A percentile compares a stretch with the other conserved stretches of the same genome.
phyloP scores from a whole-genome alignment of 2,329 filamentous ascomycete species.

The Ascochyta lentis region DNA sequence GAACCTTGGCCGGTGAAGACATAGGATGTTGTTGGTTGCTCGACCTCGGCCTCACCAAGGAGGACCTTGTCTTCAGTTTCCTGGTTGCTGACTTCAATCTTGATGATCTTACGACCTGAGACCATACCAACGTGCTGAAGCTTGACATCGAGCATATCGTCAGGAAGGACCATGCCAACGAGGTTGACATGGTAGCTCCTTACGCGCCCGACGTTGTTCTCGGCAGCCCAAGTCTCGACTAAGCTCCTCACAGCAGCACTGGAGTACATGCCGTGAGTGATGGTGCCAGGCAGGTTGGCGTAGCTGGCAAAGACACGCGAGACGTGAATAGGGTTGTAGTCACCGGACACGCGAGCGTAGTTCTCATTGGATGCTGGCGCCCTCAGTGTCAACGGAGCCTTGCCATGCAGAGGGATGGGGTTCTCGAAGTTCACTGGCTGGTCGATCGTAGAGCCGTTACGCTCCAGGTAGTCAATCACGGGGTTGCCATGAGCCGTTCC shows the following conservation, averaged over 20 bases:
- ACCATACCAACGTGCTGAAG: conserved; percentile 98
- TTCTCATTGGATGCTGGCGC: conserved; percentile 97
- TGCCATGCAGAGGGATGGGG: conserved; percentile 91
- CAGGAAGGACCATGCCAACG: conserved; percentile 98
- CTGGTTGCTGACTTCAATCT: conserved; percentile 94
- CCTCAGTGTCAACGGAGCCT: conserved; percentile 84
- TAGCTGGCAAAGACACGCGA: conserved; percentile 96
- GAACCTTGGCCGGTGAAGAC: conserved; percentile 98
- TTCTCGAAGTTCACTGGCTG: conserved; percentile 98
- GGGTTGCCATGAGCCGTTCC: conserved; percentile 93
- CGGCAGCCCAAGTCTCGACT: conserved; percentile 97
- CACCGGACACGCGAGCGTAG: conserved; percentile 95
- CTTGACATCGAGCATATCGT: conserved; percentile 93
- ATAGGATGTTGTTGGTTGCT: conserved; percentile 95
- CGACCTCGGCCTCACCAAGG: conserved; percentile 93
- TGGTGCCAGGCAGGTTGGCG: conserved; percentile 93
- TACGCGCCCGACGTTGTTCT: conserved; percentile 97
- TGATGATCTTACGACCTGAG: conserved; percentile 97
- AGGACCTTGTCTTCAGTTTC: conserved; percentile 97
- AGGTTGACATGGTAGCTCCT: conserved; percentile 96
- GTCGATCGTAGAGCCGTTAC: conserved; percentile 89
- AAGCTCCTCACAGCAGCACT: conserved; percentile 94
- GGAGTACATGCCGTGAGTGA: conserved; percentile 99
- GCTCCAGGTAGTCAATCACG: conserved; percentile 92
- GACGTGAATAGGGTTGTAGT: conserved; percentile 99